Conservation (phyloP, 1,139 yeast genomes). For the Pneumocystis sp. region DNA sequence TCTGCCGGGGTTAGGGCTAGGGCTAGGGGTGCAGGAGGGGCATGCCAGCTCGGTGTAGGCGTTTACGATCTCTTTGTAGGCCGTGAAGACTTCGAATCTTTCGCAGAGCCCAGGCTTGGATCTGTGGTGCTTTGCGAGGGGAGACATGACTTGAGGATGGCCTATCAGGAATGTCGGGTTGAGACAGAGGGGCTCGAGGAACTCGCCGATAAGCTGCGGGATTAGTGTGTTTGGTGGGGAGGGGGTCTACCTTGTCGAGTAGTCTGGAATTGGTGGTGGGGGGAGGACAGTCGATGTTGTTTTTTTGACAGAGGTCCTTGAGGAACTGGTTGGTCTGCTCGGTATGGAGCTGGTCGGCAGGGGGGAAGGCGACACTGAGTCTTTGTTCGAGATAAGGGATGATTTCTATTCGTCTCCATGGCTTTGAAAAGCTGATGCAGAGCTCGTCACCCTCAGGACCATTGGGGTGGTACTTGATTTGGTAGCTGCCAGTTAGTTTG, state of each 20-base stretch:
- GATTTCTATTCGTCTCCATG: conserved; percentile 98
- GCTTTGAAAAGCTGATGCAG: conserved; percentile 79
- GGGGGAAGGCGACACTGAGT: conserved; percentile 79
- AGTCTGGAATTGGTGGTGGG: conserved; percentile 97
- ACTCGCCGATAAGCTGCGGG: conserved; percentile 61
- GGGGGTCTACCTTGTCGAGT: conserved; percentile 50
- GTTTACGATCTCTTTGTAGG: conserved; percentile 94
- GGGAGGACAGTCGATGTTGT: conserved; percentile 83
- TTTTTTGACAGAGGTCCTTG: conserved; percentile 59
- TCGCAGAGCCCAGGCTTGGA: conserved; percentile 88
- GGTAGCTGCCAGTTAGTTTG: conserved; percentile 79
- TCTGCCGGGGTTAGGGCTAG: conserved; percentile 28
- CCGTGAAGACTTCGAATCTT: conserved; percentile 96
- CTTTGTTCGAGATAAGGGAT: conserved; percentile 85
- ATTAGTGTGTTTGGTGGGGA: neutral
- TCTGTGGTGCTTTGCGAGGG: conserved; percentile 93
- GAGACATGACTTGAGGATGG: conserved; percentile 99
- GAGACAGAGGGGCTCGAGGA: conserved; percentile 72
- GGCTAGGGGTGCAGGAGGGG: conserved; percentile 98
- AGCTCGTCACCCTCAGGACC: conserved; percentile 65
- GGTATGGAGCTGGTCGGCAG: conserved; percentile 90
- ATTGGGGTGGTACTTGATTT: conserved; percentile 70
- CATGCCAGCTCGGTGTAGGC: conserved; percentile 98
- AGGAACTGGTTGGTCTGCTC: conserved; percentile 85
- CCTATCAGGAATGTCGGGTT: conserved; percentile 97